These are phyloP conservation scores for Sphagnum tenellum DNA, from an alignment of 225 moss, liverwort and hornwort genomes.

Conservation along the genomic window DNA sequence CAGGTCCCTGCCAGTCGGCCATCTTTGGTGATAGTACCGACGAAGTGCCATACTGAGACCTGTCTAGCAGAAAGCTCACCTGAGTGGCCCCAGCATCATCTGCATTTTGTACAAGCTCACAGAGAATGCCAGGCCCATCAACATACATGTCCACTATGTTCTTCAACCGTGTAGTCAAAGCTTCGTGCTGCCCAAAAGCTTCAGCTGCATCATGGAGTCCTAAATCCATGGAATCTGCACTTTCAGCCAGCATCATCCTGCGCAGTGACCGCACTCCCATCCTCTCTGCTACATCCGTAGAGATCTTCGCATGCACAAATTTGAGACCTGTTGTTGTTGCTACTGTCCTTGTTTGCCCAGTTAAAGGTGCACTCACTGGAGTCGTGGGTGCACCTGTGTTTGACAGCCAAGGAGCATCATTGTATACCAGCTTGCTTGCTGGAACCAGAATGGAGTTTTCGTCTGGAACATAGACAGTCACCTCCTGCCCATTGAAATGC, in stretches of 20 bases:
- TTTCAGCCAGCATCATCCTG: constrained; percentile 68
- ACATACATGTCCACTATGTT: constrained; percentile 93
- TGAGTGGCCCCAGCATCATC: constrained; percentile 83
- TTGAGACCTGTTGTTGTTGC: constrained; percentile 33
- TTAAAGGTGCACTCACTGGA: constrained; percentile 10
- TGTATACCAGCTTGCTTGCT: constrained; percentile 70
- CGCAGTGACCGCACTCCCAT: constrained; percentile 76
- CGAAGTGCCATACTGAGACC: constrained; percentile 70
- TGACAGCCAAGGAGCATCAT: constrained; percentile 82
- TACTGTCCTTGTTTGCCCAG: constrained; percentile 29
- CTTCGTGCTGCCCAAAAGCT: constrained; percentile 92
- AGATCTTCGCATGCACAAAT: constrained; percentile 81
- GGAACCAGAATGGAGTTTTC: constrained; percentile 56
- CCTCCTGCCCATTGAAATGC: constrained; percentile 51
- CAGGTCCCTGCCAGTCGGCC: constrained; percentile 85
- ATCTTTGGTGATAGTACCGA: constrained; percentile 75
- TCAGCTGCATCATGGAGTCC: constrained; percentile 89
- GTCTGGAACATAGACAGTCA: constrained; percentile 75
- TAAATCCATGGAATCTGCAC: constrained; percentile 81
- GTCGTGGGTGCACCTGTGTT: constrained; percentile 27
- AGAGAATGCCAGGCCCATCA: constrained; percentile 81
- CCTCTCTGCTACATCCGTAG: constrained; percentile 80
- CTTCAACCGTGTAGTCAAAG: constrained; percentile 77
- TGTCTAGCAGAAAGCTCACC: constrained; percentile 72
- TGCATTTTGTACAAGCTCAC: constrained; percentile 83